Evolutionary conservation across 2,329 filamentous ascomycete species (phyloP), one percentile per base, ranked within the genome.

Genomic region (Fusarium gaditjirri): DNA sequence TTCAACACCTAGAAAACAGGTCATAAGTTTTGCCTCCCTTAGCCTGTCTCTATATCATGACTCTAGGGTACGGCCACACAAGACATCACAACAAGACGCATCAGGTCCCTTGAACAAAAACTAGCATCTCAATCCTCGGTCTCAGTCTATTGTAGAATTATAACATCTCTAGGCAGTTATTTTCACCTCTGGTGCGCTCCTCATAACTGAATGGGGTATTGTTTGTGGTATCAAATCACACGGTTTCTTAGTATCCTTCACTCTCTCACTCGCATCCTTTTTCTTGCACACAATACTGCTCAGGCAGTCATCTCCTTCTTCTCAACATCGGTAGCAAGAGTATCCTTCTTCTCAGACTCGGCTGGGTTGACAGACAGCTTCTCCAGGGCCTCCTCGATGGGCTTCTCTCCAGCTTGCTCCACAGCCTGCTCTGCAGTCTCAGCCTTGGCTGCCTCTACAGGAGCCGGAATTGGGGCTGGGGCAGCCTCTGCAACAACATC

Each of bases 151-250:
- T 58, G 52, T 61, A 65, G 47, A 63, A 69, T 62, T 55, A 68
- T 57, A 60, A 61, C 10, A 35, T 68, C 27, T 71, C 46, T 64
- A 62, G 57, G 54, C 17, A 44, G 55, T 53, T 39, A 60, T 64
- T 42, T 16, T 42, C 57, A 42, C 50, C 31, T 46, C 23, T 38
- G 44, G 41, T 49, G 50, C 44, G 41, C 53, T 70, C 36, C 12
- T 23, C 52, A 57, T 47, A 71, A 71, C 46, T 55, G 42, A 65
- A 46, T 44, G 70, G 70, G 67, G 66, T 73, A 73, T 73, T 73
- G 38, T 61, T 65, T 47, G 46, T 52, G 39, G 50, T 52, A 73
- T 68, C 49, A 61, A 65, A 72, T 71, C 58, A 41, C 66, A 58
- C 35, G 27, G 33, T 61, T 61, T 27, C 27, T 70, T 64, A 25